Evolutionary conservation across 768 basidiomycete genomes (phyloP).

Genomic region (Mycena epipterygia): DNA sequence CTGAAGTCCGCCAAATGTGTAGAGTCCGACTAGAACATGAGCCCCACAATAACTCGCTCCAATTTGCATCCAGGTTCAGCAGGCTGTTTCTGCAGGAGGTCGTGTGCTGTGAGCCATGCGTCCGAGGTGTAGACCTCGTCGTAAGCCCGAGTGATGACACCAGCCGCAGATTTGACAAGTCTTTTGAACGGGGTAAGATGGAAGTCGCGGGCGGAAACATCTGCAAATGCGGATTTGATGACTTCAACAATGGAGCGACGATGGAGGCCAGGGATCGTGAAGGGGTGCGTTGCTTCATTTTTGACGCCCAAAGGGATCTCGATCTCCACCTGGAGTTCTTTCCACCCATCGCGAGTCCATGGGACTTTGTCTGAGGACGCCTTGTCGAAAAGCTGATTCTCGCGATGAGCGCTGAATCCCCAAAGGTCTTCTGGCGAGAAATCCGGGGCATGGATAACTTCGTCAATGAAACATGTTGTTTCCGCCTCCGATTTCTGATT

Average conservation of each 20-base stretch:
- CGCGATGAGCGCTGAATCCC: constrained; percentile 27
- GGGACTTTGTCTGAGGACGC: constrained; percentile 11
- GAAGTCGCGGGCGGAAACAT: constrained; percentile 29
- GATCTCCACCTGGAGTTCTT: constrained; percentile 31
- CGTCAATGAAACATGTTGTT: constrained; percentile 29
- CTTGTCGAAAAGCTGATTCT: constrained; percentile 30
- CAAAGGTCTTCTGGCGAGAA: constrained; percentile 9
- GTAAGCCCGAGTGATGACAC: constrained; percentile 50
- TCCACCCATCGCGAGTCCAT: neutral
- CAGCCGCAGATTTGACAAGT: constrained; percentile 17
- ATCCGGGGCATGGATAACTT: constrained; percentile 26
- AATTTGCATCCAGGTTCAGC: constrained; percentile 43
- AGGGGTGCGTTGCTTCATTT: constrained; percentile 26
- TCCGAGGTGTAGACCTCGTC: constrained; percentile 50
- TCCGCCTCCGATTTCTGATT: constrained; percentile 31
- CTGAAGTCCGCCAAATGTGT: constrained; percentile 51
- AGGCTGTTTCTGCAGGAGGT: constrained; percentile 43
- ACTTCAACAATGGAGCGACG: constrained; percentile 39
- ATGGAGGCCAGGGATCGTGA: constrained; percentile 41
- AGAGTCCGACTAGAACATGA: constrained; percentile 50
- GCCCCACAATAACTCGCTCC: constrained; percentile 36
- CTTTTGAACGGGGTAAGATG: constrained; percentile 44
- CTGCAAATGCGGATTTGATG: constrained; percentile 39
- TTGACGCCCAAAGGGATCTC: constrained; percentile 38
- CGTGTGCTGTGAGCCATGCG: constrained; percentile 45